Base-by-base conservation (phyloP, 805 yeast species). In the Candida koratica region DNA sequence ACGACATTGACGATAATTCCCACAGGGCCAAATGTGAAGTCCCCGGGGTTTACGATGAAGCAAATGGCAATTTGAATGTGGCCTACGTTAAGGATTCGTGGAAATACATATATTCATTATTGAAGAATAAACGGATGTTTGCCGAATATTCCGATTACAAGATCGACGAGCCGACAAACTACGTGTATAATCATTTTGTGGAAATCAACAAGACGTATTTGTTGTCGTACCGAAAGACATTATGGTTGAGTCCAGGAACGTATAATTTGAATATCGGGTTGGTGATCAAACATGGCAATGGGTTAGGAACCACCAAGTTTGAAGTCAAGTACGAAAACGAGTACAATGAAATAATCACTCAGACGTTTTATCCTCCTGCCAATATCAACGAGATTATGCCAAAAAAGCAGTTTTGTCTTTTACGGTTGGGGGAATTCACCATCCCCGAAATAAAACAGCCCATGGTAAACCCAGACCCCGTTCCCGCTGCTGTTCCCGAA, bases 381-480 rank as follows among this genome's bases (percentile, higher is more conserved):
- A 71, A 74, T 44, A 71, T 79, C 28, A 69, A 69, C 34, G 83
- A 78, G 9, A 60, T 79, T 16, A 55, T 77, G n/a, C 82, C 82
- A 1, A 67, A 64, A 35, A 60, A 67, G 17, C 69, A 67, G 40
- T 66, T 75, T 46, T 66, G 75, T 17, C 56, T 77, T 16, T 49
- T 78, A 24, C 69, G 73, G 43, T 46, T 77, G 17, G 83, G 81
- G 0, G 64, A 61, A 30, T 75, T 79, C 44, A 41, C 38, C 2
- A 53, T 74, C 1, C 61, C 64, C 12, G 38, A 36, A 15, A 30
- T 34, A 29, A 26, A 23, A 22, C 34, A 14, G 24, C 36, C 27
- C 23, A 34, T 16, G n/a, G 18, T 36, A 1, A 31, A 25, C 15
- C 19, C 32, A 4, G 24, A 17, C 9, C 25, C 14, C 4, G 26